These are phyloP conservation scores for Diaporthe citri DNA, from an alignment of 2,329 filamentous ascomycete genomes.

Conservation along the genomic window DNA sequence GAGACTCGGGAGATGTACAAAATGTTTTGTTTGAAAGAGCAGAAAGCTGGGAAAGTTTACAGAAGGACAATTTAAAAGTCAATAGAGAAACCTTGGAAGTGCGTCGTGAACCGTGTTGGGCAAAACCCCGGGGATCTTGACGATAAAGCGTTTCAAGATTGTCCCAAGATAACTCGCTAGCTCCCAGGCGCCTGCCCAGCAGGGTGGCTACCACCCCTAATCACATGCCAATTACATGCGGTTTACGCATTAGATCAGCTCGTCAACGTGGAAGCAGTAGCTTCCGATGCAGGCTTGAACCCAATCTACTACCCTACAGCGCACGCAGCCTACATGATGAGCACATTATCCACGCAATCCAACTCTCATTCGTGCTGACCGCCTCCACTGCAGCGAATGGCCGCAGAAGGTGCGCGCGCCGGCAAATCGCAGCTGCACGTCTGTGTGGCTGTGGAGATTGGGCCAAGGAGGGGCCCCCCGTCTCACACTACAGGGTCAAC, in stretches of 20 bases:
- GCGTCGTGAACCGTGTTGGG: background rate
- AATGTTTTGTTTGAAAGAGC: background rate
- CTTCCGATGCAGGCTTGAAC: slow-evolving; percentile 34
- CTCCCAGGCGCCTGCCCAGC: background rate
- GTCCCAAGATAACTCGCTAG: slow-evolving; percentile 28
- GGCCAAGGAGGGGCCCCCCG: slow-evolving; percentile 15
- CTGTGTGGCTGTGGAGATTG: slow-evolving; percentile 25
- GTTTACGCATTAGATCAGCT: background rate
- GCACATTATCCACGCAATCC: slow-evolving; percentile 22
- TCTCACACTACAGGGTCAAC: slow-evolving; percentile 20
- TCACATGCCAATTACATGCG: slow-evolving; percentile 33
- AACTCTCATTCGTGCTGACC: slow-evolving; percentile 16
- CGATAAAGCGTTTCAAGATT: slow-evolving; percentile 37
- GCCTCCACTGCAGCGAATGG: background rate
- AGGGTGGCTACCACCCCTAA: slow-evolving; percentile 26
- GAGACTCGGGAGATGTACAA: background rate
- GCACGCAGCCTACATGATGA: background rate
- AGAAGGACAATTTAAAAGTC: background rate
- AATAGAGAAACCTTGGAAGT: background rate
- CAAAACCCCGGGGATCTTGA: background rate
- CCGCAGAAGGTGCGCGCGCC: background rate
- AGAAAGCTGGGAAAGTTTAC: background rate
- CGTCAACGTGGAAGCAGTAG: slow-evolving; percentile 19
- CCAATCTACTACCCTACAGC: background rate
- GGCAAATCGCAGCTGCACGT: slow-evolving; percentile 6